Percentiles rank a stretch among this genome's conserved stretches.
Conservation (phyloP, 768 basidiomycete species). For the Butyriboletus loyo region DNA sequence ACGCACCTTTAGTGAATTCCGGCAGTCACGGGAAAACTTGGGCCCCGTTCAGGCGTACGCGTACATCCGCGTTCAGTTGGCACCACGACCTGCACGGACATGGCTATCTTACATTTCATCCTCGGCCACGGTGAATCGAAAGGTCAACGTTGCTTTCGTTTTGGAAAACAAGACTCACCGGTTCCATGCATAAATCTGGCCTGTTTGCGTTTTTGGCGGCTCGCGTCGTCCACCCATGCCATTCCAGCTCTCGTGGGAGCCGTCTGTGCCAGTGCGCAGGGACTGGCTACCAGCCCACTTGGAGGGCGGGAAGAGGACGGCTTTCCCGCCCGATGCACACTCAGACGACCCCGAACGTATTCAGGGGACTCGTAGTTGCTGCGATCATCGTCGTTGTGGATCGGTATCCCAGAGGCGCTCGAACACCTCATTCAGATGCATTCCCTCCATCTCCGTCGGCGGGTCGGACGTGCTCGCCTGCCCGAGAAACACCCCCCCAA, state of each 20-base stretch:
- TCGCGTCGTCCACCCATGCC: no score
- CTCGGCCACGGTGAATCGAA: background rate
- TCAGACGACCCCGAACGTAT: no score
- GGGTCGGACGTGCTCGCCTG: background rate
- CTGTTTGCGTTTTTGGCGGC: background rate
- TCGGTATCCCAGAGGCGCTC: background rate
- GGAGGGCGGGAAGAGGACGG: no score
- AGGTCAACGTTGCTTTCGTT: background rate
- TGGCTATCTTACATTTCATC: background rate
- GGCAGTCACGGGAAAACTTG: background rate
- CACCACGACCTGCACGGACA: background rate
- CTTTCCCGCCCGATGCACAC: no score
- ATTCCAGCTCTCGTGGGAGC: background rate
- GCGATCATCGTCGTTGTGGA: background rate
- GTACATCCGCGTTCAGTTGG: background rate
- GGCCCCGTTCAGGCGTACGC: background rate
- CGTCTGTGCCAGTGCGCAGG: background rate
- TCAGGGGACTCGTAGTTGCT: background rate
- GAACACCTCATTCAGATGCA: slow-evolving; percentile 13
- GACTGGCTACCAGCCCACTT: background rate
- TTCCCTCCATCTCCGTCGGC: slow-evolving; percentile 3
- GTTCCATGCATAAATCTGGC: background rate
- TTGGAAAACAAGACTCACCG: background rate
- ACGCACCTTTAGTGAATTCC: background rate
- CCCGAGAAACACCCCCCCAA: no score